Base-by-base conservation (phyloP, 192 early-diverging fungal genomes). In the Linnemannia zychae region DNA sequence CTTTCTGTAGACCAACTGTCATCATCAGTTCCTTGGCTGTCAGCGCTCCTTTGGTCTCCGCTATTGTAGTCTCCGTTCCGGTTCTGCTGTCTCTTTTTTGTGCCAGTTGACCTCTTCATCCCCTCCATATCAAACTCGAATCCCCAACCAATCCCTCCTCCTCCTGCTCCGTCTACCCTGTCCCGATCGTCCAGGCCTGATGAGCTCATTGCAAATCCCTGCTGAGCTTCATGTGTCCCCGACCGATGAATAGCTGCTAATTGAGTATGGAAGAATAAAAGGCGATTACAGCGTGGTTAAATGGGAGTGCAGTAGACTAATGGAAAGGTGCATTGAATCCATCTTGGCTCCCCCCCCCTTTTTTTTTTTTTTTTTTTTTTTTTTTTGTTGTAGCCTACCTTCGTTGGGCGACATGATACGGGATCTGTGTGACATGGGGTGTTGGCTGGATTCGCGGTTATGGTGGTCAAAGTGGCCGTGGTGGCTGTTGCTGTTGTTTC, bases 71-170 rank as follows among this genome's bases (percentile, higher is more conserved):
- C 28, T 63, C 24, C 57, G 24, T 63, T 63, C 3, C 28, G 28
- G 28, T 63, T 9, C 11, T 63, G 57, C 13, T 31, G 57, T 63
- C 31, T 63, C 57, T 31, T 63, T 31, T 28, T 63, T 13, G 57
- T 31, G 12, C 57, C 57, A 63, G 57, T 63, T 24, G 57, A 63
- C 57, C 28, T n/a, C 12, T 63, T 38, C 81, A 82, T 77, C 44
- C 71, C 81, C 7, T 82, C 81, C 6, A 71, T 15, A 22, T 82
- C 75, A 72, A 75, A 73, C 16, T 73, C 81, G 46, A 82, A 82
- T 5, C 81, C 75, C 81, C 81, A 82, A 24, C 52, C 53, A 40
- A 7, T 16, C 16, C 67, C 38, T 17, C 37, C 67, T 28, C 53
- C 53, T 11, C 53, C 53, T 22, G n/a, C 28, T 63, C 24, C 57